Evolutionary conservation across 148 eudicot species (phyloP), one percentile per base, ranked within the genome.

Genomic region (Heliamphora exappendiculata): DNA sequence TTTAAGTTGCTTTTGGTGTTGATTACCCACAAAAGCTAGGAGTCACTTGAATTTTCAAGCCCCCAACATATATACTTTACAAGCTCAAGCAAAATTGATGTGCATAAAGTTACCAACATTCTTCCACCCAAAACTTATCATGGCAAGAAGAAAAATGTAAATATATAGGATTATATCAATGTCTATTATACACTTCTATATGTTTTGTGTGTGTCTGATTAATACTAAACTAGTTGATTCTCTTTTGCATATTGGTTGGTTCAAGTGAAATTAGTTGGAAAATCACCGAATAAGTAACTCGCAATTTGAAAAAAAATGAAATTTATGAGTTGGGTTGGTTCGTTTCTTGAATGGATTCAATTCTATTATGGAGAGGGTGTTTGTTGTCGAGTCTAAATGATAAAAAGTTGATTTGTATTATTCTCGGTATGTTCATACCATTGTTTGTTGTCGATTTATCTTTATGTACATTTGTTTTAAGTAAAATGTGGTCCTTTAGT

Each of bases 1-100:
- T 31, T 72, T 36, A 28, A 73, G 70, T 39, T 93, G 92, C 67
- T 82, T 83, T 58, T 89, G 93, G 78, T 89, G 83, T 78, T 82
- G 67, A 73, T 51, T 59, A 20, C 4, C 7, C 39, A 22, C 67
- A 9, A 1, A 42, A 36, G 14, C 39, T 1, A 39, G 16, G 36
- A 29, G 47, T 55, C 34, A 19, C 22, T 45, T 29, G 19, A 37
- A 29, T 1, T 16, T 12, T 4, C 3, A 13, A 28, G 8, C 7
- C 22, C 7, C 54, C n/a, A 1, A 2, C 1, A 17, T 28, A 12
- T 14, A 9, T 5, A 45, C 24, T 24, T 24, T 11, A 16, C 6
- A 42, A 0, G 0, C 17, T 2, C 10, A n/a, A 39, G 28, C 26
- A 17, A 42, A 29, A 33, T 62, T 6, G 13, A 9, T 67, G 50